These are phyloP conservation scores for Gossypium arboreum DNA, from an alignment of 345 rosid genomes.

Conservation along the genomic window DNA sequence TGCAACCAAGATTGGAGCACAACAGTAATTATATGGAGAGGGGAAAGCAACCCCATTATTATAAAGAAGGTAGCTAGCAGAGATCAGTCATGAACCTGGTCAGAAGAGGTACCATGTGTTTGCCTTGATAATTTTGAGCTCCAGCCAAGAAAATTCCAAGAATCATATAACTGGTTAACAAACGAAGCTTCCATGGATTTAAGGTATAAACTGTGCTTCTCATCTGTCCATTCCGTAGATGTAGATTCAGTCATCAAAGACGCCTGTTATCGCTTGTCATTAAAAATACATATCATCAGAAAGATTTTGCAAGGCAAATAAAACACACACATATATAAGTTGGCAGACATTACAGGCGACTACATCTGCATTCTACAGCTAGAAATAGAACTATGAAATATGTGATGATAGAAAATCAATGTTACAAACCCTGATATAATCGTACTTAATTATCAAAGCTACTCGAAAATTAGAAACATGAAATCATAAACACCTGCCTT, in stretches of 20 bases:
- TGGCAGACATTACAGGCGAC: not conserved
- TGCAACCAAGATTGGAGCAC: slow-evolving; percentile 21
- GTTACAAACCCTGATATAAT: slow-evolving; percentile 1
- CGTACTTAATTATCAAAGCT: not conserved
- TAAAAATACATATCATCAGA: slow-evolving; percentile 13
- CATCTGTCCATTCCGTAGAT: slow-evolving; percentile 75
- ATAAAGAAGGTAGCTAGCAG: not conserved
- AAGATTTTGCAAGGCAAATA: not conserved
- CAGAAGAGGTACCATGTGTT: slow-evolving; percentile 31
- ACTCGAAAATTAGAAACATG: not conserved
- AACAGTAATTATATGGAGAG: slow-evolving; percentile 5
- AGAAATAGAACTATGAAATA: not conserved
- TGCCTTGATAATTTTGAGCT: slow-evolving; percentile 27
- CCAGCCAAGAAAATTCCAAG: slow-evolving; percentile 40
- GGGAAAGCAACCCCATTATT: not conserved
- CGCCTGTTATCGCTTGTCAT: slow-evolving; percentile 30
- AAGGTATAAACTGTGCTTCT: slow-evolving; percentile 82
- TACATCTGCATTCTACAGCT: not conserved
- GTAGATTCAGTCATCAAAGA: slow-evolving; percentile 31
- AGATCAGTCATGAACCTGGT: slow-evolving; percentile 50
- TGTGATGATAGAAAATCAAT: not conserved
- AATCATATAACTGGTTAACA: slow-evolving; percentile 61
- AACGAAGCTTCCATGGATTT: slow-evolving; percentile 90
- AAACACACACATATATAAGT: not conserved
- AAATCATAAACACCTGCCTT: not conserved